Base-by-base conservation (phyloP, 2,329 filamentous ascomycete genomes). In the Ophiostoma sp. region DNA sequence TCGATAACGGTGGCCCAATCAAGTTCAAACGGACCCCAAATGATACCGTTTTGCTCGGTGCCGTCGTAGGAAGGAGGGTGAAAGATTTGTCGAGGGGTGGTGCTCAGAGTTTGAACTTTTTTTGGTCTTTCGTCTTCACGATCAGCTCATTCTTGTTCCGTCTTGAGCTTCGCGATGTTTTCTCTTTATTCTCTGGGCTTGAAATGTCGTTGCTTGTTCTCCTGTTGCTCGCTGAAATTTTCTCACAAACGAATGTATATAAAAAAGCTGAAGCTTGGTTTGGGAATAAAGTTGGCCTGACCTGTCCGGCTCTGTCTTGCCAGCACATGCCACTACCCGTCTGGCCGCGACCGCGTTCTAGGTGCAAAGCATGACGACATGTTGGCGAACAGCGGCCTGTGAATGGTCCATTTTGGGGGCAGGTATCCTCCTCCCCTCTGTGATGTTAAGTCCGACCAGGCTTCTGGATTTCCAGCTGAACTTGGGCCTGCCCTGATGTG, bases 331-430 rank as follows among this genome's bases (percentile, higher is more conserved):
- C 70, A 64, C 66, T 69, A 66, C 42, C 61, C 57, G 33, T 66
- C 69, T 70, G 33, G 52, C 50, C 52, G 69, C 36, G 36, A 59
- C 48, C 50, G 73, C 71, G 45, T 73, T 36, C 59, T 59, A 69
- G 59, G 59, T 42, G 59, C 61, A 59, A 66, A 39, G 61, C 66
- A 77, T 77, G 76, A 77, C 76, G 76, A 76, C 76, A 77, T 76
- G 76, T 69, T 70, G 71, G 48, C 61, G 19, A 8, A 50, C 72
- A 19, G 70, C 6, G 39, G 63, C 72, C 57, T 74, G 39, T 77
- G 76, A 75, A 31, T 77, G 76, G 76, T 39, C 72, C 64, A 52
- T 55, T 69, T 48, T 45, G 42, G 50, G 50, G 22, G 36, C 31
- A 36, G 19, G 28, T n/a, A 50, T 36, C 12, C 70, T 50, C 55